Evolutionary conservation across 352 stramenopile species (phyloP), one percentile per base, ranked within the genome.

Genomic region (Globisporangium perplexum): DNA sequence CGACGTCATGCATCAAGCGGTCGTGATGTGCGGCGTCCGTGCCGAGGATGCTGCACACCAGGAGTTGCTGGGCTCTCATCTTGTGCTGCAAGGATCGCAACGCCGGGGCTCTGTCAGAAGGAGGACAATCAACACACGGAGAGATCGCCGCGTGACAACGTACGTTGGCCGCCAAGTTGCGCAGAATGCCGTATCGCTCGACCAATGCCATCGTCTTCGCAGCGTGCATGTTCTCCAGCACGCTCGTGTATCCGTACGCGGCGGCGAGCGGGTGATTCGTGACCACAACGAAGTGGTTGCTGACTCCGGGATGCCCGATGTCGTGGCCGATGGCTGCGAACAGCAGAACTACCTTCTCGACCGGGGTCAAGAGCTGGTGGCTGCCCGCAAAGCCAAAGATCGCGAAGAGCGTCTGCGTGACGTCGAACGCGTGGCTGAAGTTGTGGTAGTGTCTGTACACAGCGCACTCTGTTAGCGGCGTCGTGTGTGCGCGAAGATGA

Each of bases 181-280:
- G 36, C 15, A 71, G 41, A 4, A 59, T 22, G 11, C 55, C 41
- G 41, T 61, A 46, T 4, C 41, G 41, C 17, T 63, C 46, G 2
- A 68, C 38, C 11, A 68, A 17, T n/a, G 52, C n/a, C 35, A 52
- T 55, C 11, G 59, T 71, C 28, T 65, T 66, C 2, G 63, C 60
- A 12, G 63, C 63, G 49, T 71, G 63, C 63, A 71, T 71, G 23
- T 39, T 57, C 45, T 71, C 63, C 4, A 71, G 51, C 7, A 68
- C 55, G 23, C 63, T 63, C 5, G 35, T 45, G 47, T 48, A 50
- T 7, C 55, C 59, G 28, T 71, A 71, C n/a, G 46, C 20, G 1
- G 56, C 7, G 2, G 43, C 39, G 39, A 62, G 49, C 8, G 59
- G 49, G 14, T 71, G 63, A 15, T 62, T 68, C 3, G 50, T 49